Percentiles rank a stretch among this genome's conserved stretches.
Conservation (phyloP, 441 rosid species). For the Lepidium campestre region DNA sequence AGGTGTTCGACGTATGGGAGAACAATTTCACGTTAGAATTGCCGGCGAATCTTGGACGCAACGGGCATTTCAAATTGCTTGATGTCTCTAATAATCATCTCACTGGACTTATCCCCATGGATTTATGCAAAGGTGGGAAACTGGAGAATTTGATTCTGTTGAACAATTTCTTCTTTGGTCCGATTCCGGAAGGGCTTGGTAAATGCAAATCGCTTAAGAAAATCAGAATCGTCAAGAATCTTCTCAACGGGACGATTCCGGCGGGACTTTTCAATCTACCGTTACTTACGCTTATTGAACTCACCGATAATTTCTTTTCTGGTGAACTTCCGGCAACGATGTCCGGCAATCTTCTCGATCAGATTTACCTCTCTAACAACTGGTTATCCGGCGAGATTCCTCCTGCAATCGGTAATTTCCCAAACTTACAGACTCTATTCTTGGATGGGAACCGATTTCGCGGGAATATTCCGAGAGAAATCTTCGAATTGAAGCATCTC, state of each 20-base stretch:
- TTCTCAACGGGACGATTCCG: constrained; percentile 65
- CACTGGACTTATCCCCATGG: constrained; percentile 62
- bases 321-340: constrained; percentile 63
- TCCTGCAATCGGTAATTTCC: constrained; percentile 47
- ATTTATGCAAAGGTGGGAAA: constrained; percentile 60
- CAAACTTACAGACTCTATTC: constrained; percentile 32
- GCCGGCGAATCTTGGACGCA: constrained; percentile 68
- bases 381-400: constrained; percentile 64
- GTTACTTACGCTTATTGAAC: constrained; percentile 35
- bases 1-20: constrained; percentile 62
- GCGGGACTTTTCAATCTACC: constrained; percentile 68
- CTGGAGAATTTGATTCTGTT: constrained; percentile 47
- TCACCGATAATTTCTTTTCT: constrained; percentile 55
- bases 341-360: constrained; percentile 44
- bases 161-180: constrained; percentile 63
- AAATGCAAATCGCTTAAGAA: constrained; percentile 53
- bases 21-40: constrained; percentile 67
- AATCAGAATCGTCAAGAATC: constrained; percentile 50
- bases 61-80: constrained; percentile 43
- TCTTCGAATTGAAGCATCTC: constrained; percentile 44
- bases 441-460: constrained; percentile 48
- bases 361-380: constrained; percentile 47
- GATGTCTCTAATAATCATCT: constrained; percentile 69
- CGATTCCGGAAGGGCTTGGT: constrained; percentile 65
- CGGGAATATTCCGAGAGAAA: constrained; percentile 50